These are phyloP conservation scores for Cordyceps cateniannulata DNA, from an alignment of 2,329 filamentous ascomycete species.

Conservation along the genomic window DNA sequence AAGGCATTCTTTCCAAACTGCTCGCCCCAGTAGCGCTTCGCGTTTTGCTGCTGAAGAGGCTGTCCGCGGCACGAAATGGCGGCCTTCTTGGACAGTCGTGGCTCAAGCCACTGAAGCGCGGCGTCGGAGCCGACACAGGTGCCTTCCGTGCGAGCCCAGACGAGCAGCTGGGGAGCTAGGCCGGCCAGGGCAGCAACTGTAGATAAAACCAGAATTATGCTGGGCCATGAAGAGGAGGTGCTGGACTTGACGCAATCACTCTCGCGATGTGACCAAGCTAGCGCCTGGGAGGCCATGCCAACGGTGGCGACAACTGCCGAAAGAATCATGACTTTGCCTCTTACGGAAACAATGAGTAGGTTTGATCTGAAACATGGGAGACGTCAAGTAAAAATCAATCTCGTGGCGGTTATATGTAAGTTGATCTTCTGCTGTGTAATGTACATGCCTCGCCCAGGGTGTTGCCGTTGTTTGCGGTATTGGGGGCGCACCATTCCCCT, in stretches of 20 bases:
- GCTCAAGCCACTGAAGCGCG: constrained; percentile 8
- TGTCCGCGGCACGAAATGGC: constrained; percentile 13
- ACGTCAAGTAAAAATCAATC: neutral
- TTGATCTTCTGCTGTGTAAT: neutral
- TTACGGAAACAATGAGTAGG: too few species aligned
- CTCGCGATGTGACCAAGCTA: neutral
- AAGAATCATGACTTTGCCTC: neutral
- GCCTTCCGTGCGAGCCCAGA: neutral
- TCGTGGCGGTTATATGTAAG: neutral
- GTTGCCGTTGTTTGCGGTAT: neutral
- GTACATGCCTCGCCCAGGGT: neutral
- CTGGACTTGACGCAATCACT: neutral
- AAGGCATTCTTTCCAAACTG: constrained; percentile 14
- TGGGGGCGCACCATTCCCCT: too few species aligned
- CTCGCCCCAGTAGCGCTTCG: constrained; percentile 13
- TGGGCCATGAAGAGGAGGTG: neutral
- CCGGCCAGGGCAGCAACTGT: neutral
- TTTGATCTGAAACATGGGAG: neutral
- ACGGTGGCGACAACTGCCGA: neutral
- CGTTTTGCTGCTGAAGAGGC: constrained; percentile 12
- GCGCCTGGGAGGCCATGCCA: neutral
- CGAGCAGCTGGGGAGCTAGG: neutral
- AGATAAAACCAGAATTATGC: neutral
- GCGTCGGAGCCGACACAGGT: constrained; percentile 1
- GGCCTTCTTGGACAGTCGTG: neutral